Percentiles rank a stretch among this genome's conserved stretches.
These are phyloP conservation scores for Barbatosphaeria neglecta DNA, from an alignment of 495 filamentous ascomycete genomes.

Conservation along the genomic window DNA sequence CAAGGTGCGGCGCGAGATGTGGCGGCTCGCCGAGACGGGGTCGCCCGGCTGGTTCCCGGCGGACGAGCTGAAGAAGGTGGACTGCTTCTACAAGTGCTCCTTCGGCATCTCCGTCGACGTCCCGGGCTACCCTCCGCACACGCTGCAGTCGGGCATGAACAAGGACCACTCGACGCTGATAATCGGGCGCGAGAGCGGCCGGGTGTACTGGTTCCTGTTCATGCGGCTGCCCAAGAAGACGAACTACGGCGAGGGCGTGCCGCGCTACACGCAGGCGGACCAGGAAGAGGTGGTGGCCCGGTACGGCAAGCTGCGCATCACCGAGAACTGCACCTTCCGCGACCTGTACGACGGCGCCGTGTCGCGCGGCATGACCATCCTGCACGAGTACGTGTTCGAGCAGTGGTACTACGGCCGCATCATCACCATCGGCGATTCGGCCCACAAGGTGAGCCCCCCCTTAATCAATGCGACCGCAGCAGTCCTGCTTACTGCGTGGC, in stretches of 20 bases:
- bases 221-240: background rate
- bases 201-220: background rate
- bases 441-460: slow-evolving; percentile 20
- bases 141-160: background rate
- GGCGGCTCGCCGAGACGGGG: slow-evolving; percentile 11
- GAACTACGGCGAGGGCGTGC: background rate
- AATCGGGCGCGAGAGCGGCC: background rate
- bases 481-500: slow-evolving; percentile 3
- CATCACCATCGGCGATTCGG: slow-evolving; percentile 22
- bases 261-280: background rate
- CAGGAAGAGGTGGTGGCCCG: background rate
- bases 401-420: slow-evolving; percentile 20
- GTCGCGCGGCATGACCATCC: slow-evolving; percentile 5
- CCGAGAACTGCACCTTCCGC: background rate
- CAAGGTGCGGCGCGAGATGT: slow-evolving; percentile 26
- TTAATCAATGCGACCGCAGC: background rate
- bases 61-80: background rate
- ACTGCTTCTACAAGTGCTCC: slow-evolving; percentile 17
- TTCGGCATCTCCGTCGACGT: slow-evolving; percentile 22
- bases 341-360: background rate
- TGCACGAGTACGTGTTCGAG: slow-evolving; percentile 23
- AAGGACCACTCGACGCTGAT: background rate
- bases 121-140: background rate
- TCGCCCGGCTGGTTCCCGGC: background rate
- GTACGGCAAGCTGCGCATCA: background rate